Conservation (phyloP, 495 filamentous ascomycete genomes). For the Echria macrotheca region DNA sequence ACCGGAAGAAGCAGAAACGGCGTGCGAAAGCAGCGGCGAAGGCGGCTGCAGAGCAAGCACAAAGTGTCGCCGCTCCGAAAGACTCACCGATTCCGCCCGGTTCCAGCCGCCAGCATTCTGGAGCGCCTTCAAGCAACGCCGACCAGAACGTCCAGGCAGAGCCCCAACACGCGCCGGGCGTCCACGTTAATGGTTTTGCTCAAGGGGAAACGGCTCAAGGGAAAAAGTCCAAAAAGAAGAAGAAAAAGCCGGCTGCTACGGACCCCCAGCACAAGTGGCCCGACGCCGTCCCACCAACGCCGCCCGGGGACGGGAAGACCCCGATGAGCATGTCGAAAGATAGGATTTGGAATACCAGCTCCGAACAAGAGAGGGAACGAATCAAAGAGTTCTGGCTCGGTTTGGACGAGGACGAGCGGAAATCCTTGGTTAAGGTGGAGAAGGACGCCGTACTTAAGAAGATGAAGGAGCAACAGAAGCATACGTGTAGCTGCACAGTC, state of each 20-base stretch:
- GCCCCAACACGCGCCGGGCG: not conserved
- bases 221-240: slow-evolving; percentile 62
- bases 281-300: slow-evolving; percentile 15
- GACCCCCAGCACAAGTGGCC: too few relatives aligned
- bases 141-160: slow-evolving; percentile 7
- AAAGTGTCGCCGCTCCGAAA: slow-evolving; percentile 28
- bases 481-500: slow-evolving; percentile 96
- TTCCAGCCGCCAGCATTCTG: slow-evolving; percentile 26
- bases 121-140: slow-evolving; percentile 22
- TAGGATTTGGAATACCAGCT: slow-evolving; percentile 96
- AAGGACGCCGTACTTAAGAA: slow-evolving; percentile 97
- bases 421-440: slow-evolving; percentile 92
- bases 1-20: slow-evolving; percentile 89
- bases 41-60: slow-evolving; percentile 45
- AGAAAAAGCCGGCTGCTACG: slow-evolving; percentile 15
- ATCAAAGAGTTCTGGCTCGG: slow-evolving; percentile 99
- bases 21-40: slow-evolving; percentile 72
- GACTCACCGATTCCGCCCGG: slow-evolving; percentile 34
- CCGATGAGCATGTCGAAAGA: slow-evolving; percentile 57
- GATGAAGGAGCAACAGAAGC: slow-evolving; percentile 99
- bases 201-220: slow-evolving; percentile 23
- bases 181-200: slow-evolving; percentile 14
- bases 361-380: slow-evolving; percentile 85
- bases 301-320: slow-evolving; percentile 22
- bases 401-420: slow-evolving; percentile 88